phyloP scores from a whole-genome alignment of 257 asterid genomes.

The Jacaranda mimosifolia region DNA sequence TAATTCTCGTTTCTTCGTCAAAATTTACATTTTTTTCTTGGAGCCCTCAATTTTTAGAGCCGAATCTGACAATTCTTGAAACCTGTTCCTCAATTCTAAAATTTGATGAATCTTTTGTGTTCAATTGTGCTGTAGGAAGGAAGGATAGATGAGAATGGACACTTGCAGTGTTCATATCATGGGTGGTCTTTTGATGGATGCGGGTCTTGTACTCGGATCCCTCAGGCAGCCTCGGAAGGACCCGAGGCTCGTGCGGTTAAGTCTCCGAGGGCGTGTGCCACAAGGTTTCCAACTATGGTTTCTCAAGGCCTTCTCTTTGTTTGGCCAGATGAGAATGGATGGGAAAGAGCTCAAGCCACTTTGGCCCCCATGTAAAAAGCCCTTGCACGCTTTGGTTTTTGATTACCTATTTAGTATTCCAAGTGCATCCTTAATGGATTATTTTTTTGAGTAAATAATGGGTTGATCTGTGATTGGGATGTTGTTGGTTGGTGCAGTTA shows the following conservation, averaged over 20 bases:
- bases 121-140: conserved; percentile 73
- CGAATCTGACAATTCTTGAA: neutral
- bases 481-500: conserved; percentile 21
- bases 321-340: conserved; percentile 97
- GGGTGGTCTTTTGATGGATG: conserved; percentile 98
- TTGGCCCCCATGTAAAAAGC: conserved; percentile 71
- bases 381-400: conserved; percentile 21
- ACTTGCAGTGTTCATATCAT: conserved; percentile 97
- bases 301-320: conserved; percentile 98
- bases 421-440: conserved; percentile 15
- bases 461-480: conserved; percentile 22
- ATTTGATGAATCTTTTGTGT: neutral
- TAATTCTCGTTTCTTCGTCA: conserved; percentile 30
- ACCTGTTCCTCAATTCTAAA: neutral
- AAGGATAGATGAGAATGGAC: conserved; percentile 95
- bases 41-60: neutral
- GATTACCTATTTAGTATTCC: conserved; percentile 12
- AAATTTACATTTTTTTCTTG: neutral
- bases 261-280: conserved; percentile 91
- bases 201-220: conserved; percentile 90
- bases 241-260: conserved; percentile 86
- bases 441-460: conserved; percentile 24
- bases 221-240: conserved; percentile 92
- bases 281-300: conserved; percentile 88
- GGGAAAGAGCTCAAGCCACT: conserved; percentile 89